phyloP scores from a whole-genome alignment of 495 filamentous ascomycete species.

The Arthonia radiata region DNA sequence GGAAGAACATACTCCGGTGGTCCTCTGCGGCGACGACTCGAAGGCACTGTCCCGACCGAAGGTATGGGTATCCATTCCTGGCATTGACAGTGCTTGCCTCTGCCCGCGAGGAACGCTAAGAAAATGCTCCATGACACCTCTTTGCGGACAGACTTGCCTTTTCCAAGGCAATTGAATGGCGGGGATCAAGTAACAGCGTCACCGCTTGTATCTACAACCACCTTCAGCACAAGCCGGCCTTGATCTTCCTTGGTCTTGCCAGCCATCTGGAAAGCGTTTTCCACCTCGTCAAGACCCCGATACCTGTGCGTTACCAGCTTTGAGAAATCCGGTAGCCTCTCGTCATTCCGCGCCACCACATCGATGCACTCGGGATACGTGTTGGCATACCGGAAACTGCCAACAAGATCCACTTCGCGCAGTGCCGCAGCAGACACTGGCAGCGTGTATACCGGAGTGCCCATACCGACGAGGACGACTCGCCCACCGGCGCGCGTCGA shows the following conservation, averaged over 20 bases:
- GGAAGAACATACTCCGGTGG: too few species aligned
- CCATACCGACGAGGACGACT: conserved; percentile 81
- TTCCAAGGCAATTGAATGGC: too few species aligned
- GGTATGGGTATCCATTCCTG: too few species aligned
- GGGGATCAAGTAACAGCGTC: too few species aligned
- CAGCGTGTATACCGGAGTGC: conserved; percentile 68
- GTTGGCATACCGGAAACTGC: conserved; percentile 79
- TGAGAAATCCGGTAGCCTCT: conserved; percentile 34
- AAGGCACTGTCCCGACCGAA: too few species aligned
- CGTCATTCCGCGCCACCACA: conserved; percentile 32
- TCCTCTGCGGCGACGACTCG: too few species aligned
- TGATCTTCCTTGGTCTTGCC: conserved; percentile 51
- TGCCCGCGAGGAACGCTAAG: too few species aligned
- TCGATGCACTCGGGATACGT: conserved; percentile 66
- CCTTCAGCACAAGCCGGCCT: conserved; percentile 62
- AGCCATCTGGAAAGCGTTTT: conserved; percentile 59
- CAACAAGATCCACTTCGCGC: conserved; percentile 72
- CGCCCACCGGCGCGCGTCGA: conserved; percentile 51
- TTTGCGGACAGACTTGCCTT: too few species aligned
- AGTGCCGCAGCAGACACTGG: conserved; percentile 66
- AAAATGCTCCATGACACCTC: too few species aligned
- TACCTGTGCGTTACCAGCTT: conserved; percentile 57
- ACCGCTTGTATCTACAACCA: conserved; percentile 38
- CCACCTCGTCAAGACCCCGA: conserved; percentile 35
- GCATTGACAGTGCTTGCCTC: too few species aligned